Percentiles rank a stretch among this genome's conserved stretches.
These are phyloP conservation scores for Ophiostoma piceae DNA, from an alignment of 2,329 filamentous ascomycete species.

Conservation along the genomic window DNA sequence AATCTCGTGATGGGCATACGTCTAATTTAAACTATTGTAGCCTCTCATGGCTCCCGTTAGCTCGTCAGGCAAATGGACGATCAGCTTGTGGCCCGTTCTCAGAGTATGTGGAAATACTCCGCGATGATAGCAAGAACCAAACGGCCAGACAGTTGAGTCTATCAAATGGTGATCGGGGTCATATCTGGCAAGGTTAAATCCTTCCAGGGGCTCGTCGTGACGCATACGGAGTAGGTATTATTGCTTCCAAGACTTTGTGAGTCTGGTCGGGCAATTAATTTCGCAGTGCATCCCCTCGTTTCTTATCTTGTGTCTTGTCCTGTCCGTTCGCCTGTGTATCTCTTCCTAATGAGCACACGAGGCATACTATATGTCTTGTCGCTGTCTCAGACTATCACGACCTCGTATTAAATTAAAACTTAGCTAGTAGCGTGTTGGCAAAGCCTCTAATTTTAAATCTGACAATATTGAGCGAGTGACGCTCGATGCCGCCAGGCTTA, in stretches of 20 bases:
- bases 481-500: not conserved
- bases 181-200: not conserved
- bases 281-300: not conserved
- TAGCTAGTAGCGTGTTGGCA: slow-evolving; percentile 4
- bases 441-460: slow-evolving; percentile 6
- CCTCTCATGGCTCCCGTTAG: not conserved
- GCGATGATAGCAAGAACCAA: not conserved
- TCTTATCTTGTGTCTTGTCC: not conserved
- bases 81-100: not conserved
- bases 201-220: slow-evolving; percentile 1
- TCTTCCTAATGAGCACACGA: not conserved
- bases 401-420: not conserved
- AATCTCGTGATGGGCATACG: slow-evolving; percentile 11
- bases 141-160: not conserved
- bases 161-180: not conserved
- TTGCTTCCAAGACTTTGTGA: slow-evolving; percentile 3
- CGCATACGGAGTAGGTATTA: slow-evolving; percentile 9
- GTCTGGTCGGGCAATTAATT: not conserved
- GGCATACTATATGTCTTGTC: not conserved
- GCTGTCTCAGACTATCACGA: slow-evolving; percentile 3
- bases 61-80: not conserved
- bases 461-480: not conserved
- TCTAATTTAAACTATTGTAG: not conserved
- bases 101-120: slow-evolving; percentile 2
- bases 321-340: not conserved